Evolutionary conservation across 805 yeast genomes (phyloP).

Genomic region (Saccharomycopsis sp.): DNA sequence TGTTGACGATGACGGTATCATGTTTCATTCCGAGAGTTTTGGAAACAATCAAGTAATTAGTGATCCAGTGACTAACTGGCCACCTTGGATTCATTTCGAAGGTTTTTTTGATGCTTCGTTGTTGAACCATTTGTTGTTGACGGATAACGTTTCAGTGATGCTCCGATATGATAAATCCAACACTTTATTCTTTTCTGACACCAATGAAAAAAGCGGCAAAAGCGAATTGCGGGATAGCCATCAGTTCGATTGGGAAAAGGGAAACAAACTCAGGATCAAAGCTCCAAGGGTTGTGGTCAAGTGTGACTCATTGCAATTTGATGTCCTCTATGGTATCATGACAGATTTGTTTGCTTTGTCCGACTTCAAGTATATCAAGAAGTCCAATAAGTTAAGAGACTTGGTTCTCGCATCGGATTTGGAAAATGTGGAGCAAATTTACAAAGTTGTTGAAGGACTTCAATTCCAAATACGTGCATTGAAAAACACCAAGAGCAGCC

Average conservation of each 20-base stretch:
- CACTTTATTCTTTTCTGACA: constrained; percentile 32
- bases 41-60: constrained; percentile 25
- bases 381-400: constrained; percentile 39
- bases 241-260: constrained; percentile 21
- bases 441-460: constrained; percentile 36
- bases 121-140: constrained; percentile 36
- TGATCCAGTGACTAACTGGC: constrained; percentile 38
- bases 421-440: constrained; percentile 12
- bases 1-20: constrained; percentile 27
- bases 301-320: constrained; percentile 51
- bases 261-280: constrained; percentile 28
- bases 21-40: constrained; percentile 26
- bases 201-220: not conserved
- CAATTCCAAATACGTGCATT: constrained; percentile 37
- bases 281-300: constrained; percentile 42
- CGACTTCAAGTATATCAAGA: constrained; percentile 31
- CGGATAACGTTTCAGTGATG: constrained; percentile 46
- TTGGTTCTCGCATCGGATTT: constrained; percentile 45
- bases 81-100: constrained; percentile 60
- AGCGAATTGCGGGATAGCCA: too few relatives aligned
- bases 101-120: constrained; percentile 42
- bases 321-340: constrained; percentile 40
- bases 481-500: constrained; percentile 32
- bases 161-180: constrained; percentile 44
- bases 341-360: constrained; percentile 34